Conservation (phyloP, 768 basidiomycete genomes). For the Aureoboletus auriporus region DNA sequence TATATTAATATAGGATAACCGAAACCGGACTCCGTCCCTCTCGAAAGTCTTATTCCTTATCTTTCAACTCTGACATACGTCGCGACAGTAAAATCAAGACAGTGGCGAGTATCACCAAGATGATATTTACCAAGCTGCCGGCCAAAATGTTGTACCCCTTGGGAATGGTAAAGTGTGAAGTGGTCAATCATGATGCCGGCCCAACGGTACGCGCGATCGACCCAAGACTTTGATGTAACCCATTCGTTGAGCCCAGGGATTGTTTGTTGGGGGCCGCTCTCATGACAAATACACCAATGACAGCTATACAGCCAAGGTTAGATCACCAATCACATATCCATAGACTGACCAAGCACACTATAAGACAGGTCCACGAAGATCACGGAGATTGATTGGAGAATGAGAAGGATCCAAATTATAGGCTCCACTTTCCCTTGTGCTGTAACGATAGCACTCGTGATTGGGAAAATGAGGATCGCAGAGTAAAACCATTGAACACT, state of each 20-base stretch:
- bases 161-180: conserved; percentile 49
- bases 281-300: conserved; percentile 51
- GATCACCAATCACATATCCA: not conserved
- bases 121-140: conserved; percentile 47
- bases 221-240: conserved; percentile 46
- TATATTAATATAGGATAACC: too few relatives aligned
- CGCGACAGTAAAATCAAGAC: conserved; percentile 16
- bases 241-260: conserved; percentile 55
- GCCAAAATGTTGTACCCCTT: conserved; percentile 43
- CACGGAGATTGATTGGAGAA: conserved; percentile 16
- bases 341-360: conserved; percentile 25
- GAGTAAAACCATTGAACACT: conserved; percentile 36
- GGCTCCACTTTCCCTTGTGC: conserved; percentile 27
- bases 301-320: conserved; percentile 26
- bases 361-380: conserved; percentile 39
- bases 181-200: conserved; percentile 41
- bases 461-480: conserved; percentile 38
- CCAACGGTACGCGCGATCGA: conserved; percentile 46
- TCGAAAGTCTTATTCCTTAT: not conserved
- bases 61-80: conserved; percentile 16
- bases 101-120: conserved; percentile 33
- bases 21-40: not conserved
- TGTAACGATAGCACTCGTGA: conserved; percentile 39
- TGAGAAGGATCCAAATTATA: conserved; percentile 37
- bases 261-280: conserved; percentile 47